Evolutionary conservation across 768 basidiomycete genomes (phyloP), one percentile per base, ranked within the genome.

Genomic region (Strobilomyces confusus): DNA sequence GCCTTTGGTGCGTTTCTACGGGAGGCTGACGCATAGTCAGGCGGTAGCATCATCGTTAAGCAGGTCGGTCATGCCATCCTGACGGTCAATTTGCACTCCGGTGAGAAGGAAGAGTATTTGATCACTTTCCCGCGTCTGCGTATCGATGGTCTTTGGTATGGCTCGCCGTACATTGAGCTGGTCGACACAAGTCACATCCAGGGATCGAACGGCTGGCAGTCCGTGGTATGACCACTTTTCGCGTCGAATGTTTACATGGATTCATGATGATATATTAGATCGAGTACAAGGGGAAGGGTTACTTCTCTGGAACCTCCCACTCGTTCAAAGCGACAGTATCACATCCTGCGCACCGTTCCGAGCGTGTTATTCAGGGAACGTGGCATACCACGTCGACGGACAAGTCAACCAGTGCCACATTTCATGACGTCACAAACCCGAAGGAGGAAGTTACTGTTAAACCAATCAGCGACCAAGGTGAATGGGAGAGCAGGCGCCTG

Each of bases 271-370:
- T 13, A 70, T 68, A 52, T 67, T 64, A 79, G 68, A 86, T 98
- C 69, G 92, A 95, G 59, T 98, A 95, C 79, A 92, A 93, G 67
- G 95, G 95, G 70, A 92, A 92, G 65, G 95, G 95, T 25, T 98
- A 95, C 74, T 92, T 98, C 68, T 82, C 84, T 33, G 95, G 95
- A 51, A 95, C 93, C 69, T 83, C 91, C 4, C 95, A 99, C 73
- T 77, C 84, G 4, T 97, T 94, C 82, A 95, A 93, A 70, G 92
- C 95, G 11, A 77, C 77, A 1, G 68, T 92, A n/a, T 67, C 78
- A 0, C 81, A 80, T 12, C 76, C 80, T 38, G 74, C 77, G 42
- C 70, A 73, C 59, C 68, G 56, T 48, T 69, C 66, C n/a, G 63
- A 68, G 57, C 76, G 82, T 62, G 70, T 84, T 22, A 70, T 89